Percentiles rank a stretch among this genome's conserved stretches.
phyloP scores from a whole-genome alignment of 352 stramenopile species.

The Phytopythium oedochilum region DNA sequence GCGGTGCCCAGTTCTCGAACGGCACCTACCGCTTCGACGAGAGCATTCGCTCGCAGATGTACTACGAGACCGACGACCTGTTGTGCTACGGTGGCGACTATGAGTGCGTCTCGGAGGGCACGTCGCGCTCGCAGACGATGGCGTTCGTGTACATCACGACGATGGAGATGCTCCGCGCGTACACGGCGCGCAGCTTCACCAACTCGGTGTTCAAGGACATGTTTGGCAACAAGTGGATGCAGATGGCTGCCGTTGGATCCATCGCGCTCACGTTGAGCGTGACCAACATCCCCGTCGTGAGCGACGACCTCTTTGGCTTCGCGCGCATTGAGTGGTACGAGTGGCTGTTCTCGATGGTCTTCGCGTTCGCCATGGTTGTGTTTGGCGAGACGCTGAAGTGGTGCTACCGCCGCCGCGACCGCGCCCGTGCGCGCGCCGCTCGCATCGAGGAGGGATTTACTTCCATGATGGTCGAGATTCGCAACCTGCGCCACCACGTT shows the following conservation, averaged over 20 bases:
- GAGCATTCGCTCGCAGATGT: constrained; percentile 19
- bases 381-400: constrained; percentile 72
- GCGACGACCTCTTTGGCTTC: constrained; percentile 36
- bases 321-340: constrained; percentile 35
- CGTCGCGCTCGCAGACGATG: constrained; percentile 43
- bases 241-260: constrained; percentile 30
- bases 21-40: constrained; percentile 37
- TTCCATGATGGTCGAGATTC: constrained; percentile 49
- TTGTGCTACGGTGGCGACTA: constrained; percentile 47
- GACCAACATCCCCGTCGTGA: constrained; percentile 27
- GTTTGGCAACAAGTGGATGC: constrained; percentile 36
- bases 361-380: constrained; percentile 59
- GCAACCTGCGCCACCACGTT: constrained; percentile 49
- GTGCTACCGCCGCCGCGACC: constrained; percentile 53
- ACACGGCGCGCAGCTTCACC: constrained; percentile 42
- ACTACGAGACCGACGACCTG: constrained; percentile 36
- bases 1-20: constrained; percentile 21
- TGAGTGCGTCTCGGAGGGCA: constrained; percentile 58
- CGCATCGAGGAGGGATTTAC: constrained; percentile 38
- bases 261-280: constrained; percentile 31
- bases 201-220: constrained; percentile 32
- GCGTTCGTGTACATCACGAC: constrained; percentile 43
- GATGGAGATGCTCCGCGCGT: constrained; percentile 45
- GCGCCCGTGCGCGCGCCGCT: constrained; percentile 27
- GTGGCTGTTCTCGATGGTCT: constrained; percentile 43